These are phyloP conservation scores for Starmerella khaoyaiensis DNA, from an alignment of 805 yeast species.

Conservation along the genomic window DNA sequence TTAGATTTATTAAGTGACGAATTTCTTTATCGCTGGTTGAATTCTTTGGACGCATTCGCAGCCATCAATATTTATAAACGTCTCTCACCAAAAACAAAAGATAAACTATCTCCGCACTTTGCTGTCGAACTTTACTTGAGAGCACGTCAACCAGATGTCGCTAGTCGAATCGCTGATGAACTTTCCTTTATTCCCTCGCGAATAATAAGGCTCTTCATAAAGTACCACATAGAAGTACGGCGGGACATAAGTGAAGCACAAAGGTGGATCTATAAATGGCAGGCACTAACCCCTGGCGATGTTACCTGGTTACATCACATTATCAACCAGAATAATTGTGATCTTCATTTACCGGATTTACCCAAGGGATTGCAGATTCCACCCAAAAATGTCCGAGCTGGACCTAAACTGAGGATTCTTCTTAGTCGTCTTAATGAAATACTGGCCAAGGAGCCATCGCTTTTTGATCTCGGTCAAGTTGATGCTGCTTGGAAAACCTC, in stretches of 20 bases:
- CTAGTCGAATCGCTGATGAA: slow-evolving; percentile 4
- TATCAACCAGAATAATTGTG: not conserved
- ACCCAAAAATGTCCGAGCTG: not conserved
- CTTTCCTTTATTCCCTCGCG: slow-evolving; percentile 2
- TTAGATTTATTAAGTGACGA: not conserved
- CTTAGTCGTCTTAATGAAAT: slow-evolving; percentile 7
- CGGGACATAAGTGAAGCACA: too few species aligned
- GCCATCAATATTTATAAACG: slow-evolving; percentile 14
- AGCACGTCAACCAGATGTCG: slow-evolving; percentile 10
- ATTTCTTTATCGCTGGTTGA: slow-evolving; percentile 4
- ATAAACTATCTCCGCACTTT: not conserved
- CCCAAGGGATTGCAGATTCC: slow-evolving; percentile 1
- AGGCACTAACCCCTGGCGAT: slow-evolving; percentile 14
- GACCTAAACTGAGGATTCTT: slow-evolving; percentile 6
- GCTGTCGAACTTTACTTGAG: slow-evolving; percentile 9
- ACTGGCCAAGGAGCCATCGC: slow-evolving; percentile 2
- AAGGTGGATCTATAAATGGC: slow-evolving; percentile 14
- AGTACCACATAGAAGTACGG: not conserved
- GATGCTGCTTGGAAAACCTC: slow-evolving; percentile 6
- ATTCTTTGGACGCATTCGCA: slow-evolving; percentile 8
- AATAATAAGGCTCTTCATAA: slow-evolving; percentile 6
- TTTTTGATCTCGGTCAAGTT: slow-evolving; percentile 4
- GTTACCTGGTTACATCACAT: slow-evolving; percentile 15
- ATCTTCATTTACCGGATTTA: slow-evolving; percentile 4
- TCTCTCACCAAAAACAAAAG: not conserved